These are phyloP conservation scores for Penicillium rolfsii DNA, from an alignment of 2,329 filamentous ascomycete species.

Conservation along the genomic window DNA sequence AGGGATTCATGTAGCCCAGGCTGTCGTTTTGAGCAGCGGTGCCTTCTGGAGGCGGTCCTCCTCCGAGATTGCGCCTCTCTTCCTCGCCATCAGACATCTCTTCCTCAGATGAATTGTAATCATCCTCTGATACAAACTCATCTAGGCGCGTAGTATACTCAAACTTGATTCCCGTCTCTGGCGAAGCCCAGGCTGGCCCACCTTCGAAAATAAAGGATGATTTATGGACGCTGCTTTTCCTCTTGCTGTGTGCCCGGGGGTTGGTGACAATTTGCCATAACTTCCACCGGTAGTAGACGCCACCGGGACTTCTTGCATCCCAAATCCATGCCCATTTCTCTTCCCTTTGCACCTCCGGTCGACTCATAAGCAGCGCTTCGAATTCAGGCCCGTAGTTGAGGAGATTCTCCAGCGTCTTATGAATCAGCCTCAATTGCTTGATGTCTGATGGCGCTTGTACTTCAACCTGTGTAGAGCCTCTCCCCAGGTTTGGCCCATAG, in stretches of 20 bases:
- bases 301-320: constrained; percentile 77
- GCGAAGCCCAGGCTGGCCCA: constrained; percentile 75
- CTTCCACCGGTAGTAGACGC: constrained; percentile 90
- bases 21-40: constrained; percentile 47
- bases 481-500: constrained; percentile 58
- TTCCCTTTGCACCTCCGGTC: constrained; percentile 78
- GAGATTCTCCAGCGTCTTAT: constrained; percentile 81
- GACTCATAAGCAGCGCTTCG: constrained; percentile 87
- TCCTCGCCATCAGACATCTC: constrained; percentile 63
- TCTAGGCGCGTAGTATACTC: constrained; percentile 77
- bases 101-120: constrained; percentile 85
- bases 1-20: constrained; percentile 73
- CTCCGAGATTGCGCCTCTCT: constrained; percentile 48
- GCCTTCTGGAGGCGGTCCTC: constrained; percentile 48
- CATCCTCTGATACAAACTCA: constrained; percentile 79
- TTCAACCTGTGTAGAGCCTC: constrained; percentile 65
- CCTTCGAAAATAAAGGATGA: constrained; percentile 70
- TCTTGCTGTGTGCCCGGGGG: constrained; percentile 46
- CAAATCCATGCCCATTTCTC: constrained; percentile 95
- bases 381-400: constrained; percentile 82
- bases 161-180: constrained; percentile 72
- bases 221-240: constrained; percentile 54
- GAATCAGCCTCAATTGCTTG: constrained; percentile 78
- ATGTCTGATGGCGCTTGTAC: constrained; percentile 78
- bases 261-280: constrained; percentile 85